A percentile compares a stretch with the other conserved stretches of the same genome.
phyloP scores from a whole-genome alignment of 1,139 yeast species.

The Sugiyamaella pinicola region DNA sequence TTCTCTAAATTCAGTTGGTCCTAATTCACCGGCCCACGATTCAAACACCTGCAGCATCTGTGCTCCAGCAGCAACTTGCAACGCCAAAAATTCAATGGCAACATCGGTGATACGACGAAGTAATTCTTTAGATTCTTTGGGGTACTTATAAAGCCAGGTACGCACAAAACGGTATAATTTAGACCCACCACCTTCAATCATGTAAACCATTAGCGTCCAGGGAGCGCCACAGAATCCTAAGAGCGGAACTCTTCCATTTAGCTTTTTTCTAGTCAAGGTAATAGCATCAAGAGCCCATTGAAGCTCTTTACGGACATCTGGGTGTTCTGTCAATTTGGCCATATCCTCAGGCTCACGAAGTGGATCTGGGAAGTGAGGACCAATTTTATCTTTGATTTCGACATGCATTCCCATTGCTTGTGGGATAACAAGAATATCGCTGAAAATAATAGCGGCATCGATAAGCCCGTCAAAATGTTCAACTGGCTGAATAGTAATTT shows the following conservation, averaged over 20 bases:
- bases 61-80: constrained; percentile 96
- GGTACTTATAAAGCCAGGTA: constrained; percentile 85
- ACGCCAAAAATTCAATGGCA: constrained; percentile 88
- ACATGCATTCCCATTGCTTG: constrained; percentile 98
- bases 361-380: constrained; percentile 92
- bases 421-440: constrained; percentile 93
- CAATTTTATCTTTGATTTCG: constrained; percentile 91
- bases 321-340: constrained; percentile 55
- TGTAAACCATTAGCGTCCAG: constrained; percentile 93
- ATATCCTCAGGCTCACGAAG: constrained; percentile 74
- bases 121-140: constrained; percentile 69
- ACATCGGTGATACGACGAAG: constrained; percentile 83
- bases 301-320: constrained; percentile 70
- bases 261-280: constrained; percentile 78
- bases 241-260: constrained; percentile 88
- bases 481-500: constrained; percentile 92
- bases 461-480: constrained; percentile 84
- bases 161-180: constrained; percentile 88
- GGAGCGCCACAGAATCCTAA: constrained; percentile 98
- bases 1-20: constrained; percentile 83
- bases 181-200: constrained; percentile 98
- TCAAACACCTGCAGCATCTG: constrained; percentile 96
- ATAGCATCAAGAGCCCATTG: constrained; percentile 96
- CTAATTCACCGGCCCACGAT: constrained; percentile 97
- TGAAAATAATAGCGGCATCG: constrained; percentile 95